A percentile compares a stretch with the other conserved stretches of the same genome.
Evolutionary conservation across 1,139 yeast genomes (phyloP).

Genomic region (Spathaspora sp.): DNA sequence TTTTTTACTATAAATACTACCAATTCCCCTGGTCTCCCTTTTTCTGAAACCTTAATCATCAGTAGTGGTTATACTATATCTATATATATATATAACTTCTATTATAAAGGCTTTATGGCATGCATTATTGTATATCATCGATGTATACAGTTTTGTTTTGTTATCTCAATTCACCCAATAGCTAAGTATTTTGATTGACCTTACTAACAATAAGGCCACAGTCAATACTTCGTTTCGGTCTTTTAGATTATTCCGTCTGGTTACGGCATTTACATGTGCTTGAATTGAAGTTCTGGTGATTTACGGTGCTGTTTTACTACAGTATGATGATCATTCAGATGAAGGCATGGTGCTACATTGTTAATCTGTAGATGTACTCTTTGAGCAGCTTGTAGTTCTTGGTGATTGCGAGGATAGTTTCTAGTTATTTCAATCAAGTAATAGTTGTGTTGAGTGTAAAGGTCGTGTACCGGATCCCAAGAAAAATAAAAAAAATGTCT

Average conservation of each 20-base stretch:
- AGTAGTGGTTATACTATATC: slow-evolving; percentile 76
- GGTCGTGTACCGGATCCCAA: slow-evolving; percentile 1
- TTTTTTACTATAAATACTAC: slow-evolving; percentile 16
- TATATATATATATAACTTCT: slow-evolving; percentile 48
- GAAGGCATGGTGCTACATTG: slow-evolving; percentile 51
- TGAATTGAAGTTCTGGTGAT: slow-evolving; percentile 25
- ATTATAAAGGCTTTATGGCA: slow-evolving; percentile 48
- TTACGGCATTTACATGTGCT: slow-evolving; percentile 31
- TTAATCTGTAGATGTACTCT: background rate
- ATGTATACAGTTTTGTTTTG: slow-evolving; percentile 10
- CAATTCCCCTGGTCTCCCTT: slow-evolving; percentile 22
- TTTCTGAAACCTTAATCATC: slow-evolving; percentile 41
- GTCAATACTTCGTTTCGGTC: slow-evolving; percentile 72
- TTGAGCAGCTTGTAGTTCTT: too few species aligned
- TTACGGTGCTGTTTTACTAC: slow-evolving; percentile 15
- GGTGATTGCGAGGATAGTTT: too few species aligned
- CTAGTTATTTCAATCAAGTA: too few species aligned
- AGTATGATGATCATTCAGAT: slow-evolving; percentile 33
- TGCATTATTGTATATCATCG: slow-evolving; percentile 11
- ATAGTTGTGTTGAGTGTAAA: background rate
- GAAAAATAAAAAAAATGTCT: background rate
- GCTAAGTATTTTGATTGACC: slow-evolving; percentile 59
- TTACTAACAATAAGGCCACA: slow-evolving; percentile 64
- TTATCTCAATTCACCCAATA: slow-evolving; percentile 20
- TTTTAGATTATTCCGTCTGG: slow-evolving; percentile 53